A percentile compares a stretch with the other conserved stretches of the same genome.
These are phyloP conservation scores for Monilinia fructigena DNA, from an alignment of 2,329 filamentous ascomycete genomes.

Conservation along the genomic window DNA sequence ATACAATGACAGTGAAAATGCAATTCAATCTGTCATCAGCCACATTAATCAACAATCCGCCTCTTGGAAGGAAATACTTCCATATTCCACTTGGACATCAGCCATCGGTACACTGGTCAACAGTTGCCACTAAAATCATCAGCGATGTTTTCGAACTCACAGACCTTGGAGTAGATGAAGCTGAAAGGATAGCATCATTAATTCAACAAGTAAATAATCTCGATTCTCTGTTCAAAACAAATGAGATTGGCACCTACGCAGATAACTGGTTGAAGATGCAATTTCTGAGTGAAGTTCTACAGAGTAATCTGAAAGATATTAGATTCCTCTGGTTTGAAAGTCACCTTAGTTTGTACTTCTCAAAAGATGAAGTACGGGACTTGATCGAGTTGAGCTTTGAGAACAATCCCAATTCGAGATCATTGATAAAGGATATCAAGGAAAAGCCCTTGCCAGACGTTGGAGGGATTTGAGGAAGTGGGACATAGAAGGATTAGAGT, in stretches of 20 bases:
- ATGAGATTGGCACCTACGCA: constrained; percentile 60
- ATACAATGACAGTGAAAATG: constrained; percentile 54
- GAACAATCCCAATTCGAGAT: constrained; percentile 56
- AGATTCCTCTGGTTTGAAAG: constrained; percentile 64
- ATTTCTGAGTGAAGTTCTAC: constrained; percentile 62
- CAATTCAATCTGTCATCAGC: constrained; percentile 53
- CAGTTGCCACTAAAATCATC: constrained; percentile 60
- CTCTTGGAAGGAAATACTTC: constrained; percentile 58
- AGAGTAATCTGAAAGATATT: constrained; percentile 65
- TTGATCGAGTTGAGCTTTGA: constrained; percentile 64
- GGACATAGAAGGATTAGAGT: neutral
- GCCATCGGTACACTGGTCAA: constrained; percentile 61
- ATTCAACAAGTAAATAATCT: constrained; percentile 58
- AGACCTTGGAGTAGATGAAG: constrained; percentile 62
- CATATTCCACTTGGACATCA: constrained; percentile 61
- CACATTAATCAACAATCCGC: constrained; percentile 55
- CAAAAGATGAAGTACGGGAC: constrained; percentile 59
- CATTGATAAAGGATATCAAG: constrained; percentile 58
- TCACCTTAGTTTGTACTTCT: constrained; percentile 63
- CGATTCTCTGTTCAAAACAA: constrained; percentile 57
- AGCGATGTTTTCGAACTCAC: constrained; percentile 60
- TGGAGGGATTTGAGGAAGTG: neutral
- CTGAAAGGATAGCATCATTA: constrained; percentile 58
- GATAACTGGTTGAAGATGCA: constrained; percentile 62
- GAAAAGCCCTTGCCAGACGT: constrained; percentile 37